Evolutionary conservation across 2,329 filamentous ascomycete species (phyloP), one percentile per base, ranked within the genome.

Genomic region (Aspergillus tanneri): DNA sequence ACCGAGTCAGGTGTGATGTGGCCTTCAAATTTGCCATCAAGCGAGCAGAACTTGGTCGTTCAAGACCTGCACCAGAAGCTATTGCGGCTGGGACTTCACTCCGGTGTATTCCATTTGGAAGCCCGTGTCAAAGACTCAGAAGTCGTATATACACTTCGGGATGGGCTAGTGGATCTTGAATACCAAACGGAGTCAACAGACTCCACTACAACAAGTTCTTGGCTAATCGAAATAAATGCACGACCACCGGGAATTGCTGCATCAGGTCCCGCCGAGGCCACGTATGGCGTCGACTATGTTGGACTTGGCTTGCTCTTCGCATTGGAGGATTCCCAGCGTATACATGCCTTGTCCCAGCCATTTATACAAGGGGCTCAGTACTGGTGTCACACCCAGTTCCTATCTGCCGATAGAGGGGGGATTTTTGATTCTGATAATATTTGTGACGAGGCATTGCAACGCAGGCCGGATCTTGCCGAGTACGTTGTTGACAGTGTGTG

Each of bases 251-350:
- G 47, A 0, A 28, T 36, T 21, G n/a, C 18, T 3, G 47, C 24
- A 7, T 28, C 36, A 4, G 27, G 14, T 2, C 25, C 22, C 3
- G 28, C 45, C n/a, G 28, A 47, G 10, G 24, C 16, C 0, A 46
- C 43, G 3, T 54, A 52, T 23, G 48, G 52, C 2, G 38, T 54
- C 11, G 49, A 54, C 18, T 54, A 52, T 16, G 38, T 21, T 24
- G 48, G 8, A 10, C 30, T 49, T 0, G 39, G 18, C 1, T 7
- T 45, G 7, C 27, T 53, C 18, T 12, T 43, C 2, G 18, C 19
- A 1, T 12, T 50, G 7, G 5, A 25, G 2, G 50, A 53, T 11
- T 6, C 42, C 5, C 1, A 11, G 1, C 50, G 47, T 1, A 10
- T 27, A 16, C 19, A 12, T 3, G n/a, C 25, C 1, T 18, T 53